phyloP scores from a whole-genome alignment of 2,329 filamentous ascomycete genomes.

The Phialocephala sp. region DNA sequence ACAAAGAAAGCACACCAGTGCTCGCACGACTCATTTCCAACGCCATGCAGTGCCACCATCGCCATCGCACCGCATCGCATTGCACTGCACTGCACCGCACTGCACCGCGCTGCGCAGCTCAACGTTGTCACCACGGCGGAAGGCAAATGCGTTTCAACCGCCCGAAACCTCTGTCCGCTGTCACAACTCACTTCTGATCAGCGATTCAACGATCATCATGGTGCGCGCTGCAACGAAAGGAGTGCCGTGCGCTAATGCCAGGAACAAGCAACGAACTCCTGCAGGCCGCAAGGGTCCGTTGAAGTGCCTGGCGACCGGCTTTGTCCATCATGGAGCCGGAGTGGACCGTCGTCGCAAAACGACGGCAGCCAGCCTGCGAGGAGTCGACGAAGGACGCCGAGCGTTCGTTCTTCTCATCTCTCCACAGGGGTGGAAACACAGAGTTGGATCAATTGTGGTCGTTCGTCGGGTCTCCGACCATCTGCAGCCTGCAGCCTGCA shows the following conservation, averaged over 20 bases:
- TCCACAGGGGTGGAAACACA: slow-evolving; percentile 9
- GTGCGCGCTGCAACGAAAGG: background rate
- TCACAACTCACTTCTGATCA: slow-evolving; percentile 20
- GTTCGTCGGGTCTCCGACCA: background rate
- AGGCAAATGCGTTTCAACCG: slow-evolving; percentile 12
- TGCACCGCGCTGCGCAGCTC: background rate
- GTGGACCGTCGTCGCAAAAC: background rate
- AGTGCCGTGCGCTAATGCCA: slow-evolving; percentile 20
- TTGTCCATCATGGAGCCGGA: slow-evolving; percentile 17
- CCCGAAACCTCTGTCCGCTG: slow-evolving; percentile 21
- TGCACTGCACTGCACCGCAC: background rate
- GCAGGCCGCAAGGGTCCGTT: background rate
- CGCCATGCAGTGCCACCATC: background rate
- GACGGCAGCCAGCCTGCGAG: background rate
- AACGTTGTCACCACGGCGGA: background rate
- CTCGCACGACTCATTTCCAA: slow-evolving; percentile 1
- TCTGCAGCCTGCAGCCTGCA: slow-evolving; percentile 5
- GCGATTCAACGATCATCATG: background rate
- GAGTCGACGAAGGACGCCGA: background rate
- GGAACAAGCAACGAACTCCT: slow-evolving; percentile 12
- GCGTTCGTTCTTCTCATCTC: background rate
- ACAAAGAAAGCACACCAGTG: background rate
- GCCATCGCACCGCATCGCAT: background rate
- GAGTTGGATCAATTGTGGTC: background rate
- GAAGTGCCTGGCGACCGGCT: slow-evolving; percentile 25